phyloP scores from a whole-genome alignment of 208 protist species.

The Crithidia thermophila region DNA sequence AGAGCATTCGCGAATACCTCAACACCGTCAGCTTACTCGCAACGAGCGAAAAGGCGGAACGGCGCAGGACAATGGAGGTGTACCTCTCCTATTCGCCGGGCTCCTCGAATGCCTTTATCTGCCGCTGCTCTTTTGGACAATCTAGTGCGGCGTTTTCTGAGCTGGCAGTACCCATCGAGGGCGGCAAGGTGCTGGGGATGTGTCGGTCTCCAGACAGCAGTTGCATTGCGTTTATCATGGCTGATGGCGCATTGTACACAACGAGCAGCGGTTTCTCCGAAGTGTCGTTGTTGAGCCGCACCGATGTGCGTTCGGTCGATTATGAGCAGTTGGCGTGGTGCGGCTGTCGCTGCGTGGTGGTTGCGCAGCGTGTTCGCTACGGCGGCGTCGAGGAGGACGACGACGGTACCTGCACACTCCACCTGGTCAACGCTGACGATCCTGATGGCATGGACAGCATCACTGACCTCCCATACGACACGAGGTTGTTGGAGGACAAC shows the following conservation, averaged over 20 bases:
- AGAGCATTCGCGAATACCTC: slow-evolving; percentile 23
- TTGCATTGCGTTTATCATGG: slow-evolving; percentile 57
- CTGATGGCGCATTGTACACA: slow-evolving; percentile 64
- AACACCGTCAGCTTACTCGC: slow-evolving; percentile 23
- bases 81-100: slow-evolving; percentile 32
- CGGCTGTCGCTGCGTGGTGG: slow-evolving; percentile 36
- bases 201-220: slow-evolving; percentile 48
- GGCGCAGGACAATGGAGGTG: slow-evolving; percentile 17
- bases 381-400: background rate
- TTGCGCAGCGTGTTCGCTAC: slow-evolving; percentile 42
- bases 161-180: slow-evolving; percentile 52
- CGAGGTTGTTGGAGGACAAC: slow-evolving; percentile 47
- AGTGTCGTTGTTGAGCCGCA: slow-evolving; percentile 41
- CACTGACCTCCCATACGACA: slow-evolving; percentile 57
- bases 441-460: slow-evolving; percentile 52
- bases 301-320: slow-evolving; percentile 9
- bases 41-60: slow-evolving; percentile 15
- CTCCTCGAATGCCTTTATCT: slow-evolving; percentile 26
- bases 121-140: slow-evolving; percentile 27
- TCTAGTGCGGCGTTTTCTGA: slow-evolving; percentile 33
- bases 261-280: slow-evolving; percentile 63
- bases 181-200: slow-evolving; percentile 63
- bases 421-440: slow-evolving; percentile 55
- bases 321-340: slow-evolving; percentile 67
- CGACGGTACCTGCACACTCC: slow-evolving; percentile 44